phyloP scores from a whole-genome alignment of 2,329 filamentous ascomycete species.

The Stachybotrys echinatus region DNA sequence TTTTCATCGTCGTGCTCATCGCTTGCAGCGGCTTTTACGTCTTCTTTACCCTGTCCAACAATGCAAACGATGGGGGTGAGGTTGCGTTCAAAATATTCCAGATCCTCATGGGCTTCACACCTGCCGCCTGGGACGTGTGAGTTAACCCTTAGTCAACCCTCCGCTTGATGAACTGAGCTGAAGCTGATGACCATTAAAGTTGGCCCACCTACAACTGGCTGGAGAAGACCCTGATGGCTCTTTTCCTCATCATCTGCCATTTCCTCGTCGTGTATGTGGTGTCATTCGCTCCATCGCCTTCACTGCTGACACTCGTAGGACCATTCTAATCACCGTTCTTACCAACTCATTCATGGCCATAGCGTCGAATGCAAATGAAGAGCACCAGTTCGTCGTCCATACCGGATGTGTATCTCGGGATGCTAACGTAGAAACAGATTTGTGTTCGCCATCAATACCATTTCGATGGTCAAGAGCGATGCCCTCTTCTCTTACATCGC shows the following conservation, averaged over 20 bases:
- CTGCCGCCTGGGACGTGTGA: conserved; percentile 86
- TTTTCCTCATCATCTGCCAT: conserved; percentile 92
- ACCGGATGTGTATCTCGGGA: too few relatives aligned
- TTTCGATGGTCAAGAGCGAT: conserved; percentile 98
- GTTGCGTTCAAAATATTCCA: conserved; percentile 92
- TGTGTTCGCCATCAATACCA: conserved; percentile 92
- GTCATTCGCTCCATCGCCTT: neutral
- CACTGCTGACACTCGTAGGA: conserved; percentile 35
- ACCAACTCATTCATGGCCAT: conserved; percentile 96
- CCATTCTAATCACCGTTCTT: conserved; percentile 90
- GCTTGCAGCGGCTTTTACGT: conserved; percentile 93
- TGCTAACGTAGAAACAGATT: conserved; percentile 44
- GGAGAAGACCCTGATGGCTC: conserved; percentile 67
- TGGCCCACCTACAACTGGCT: conserved; percentile 73
- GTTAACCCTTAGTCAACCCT: conserved; percentile 15
- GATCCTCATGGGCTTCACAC: conserved; percentile 92
- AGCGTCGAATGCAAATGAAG: conserved; percentile 86
- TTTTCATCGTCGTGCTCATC: conserved; percentile 79
- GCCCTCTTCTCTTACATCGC: conserved; percentile 91
- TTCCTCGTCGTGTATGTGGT: conserved; percentile 72
- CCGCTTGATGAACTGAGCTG: neutral
- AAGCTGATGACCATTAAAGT: conserved; percentile 23
- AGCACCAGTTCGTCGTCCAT: conserved; percentile 59
- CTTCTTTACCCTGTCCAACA: conserved; percentile 80
- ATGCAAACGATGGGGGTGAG: conserved; percentile 61